A percentile compares a stretch with the other conserved stretches of the same genome.
phyloP scores from a whole-genome alignment of 73 alveolate genomes.

The Tetrahymena elliotti region DNA sequence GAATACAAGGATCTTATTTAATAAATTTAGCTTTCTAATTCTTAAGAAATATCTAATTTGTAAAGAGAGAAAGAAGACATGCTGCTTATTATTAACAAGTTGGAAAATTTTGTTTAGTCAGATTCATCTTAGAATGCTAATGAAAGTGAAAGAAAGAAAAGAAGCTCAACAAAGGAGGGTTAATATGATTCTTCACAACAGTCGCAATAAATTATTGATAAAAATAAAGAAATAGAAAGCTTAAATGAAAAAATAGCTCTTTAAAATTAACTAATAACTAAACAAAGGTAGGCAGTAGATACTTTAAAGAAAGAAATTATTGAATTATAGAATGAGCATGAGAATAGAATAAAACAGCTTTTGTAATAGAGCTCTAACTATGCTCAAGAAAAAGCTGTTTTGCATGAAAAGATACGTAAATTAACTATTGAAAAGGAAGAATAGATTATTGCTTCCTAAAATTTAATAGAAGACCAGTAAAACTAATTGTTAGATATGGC shows the following conservation, averaged over 20 bases:
- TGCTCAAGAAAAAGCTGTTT: neutral
- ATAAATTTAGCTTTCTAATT: neutral
- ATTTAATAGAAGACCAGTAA: neutral
- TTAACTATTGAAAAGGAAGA: neutral
- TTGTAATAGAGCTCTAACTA: neutral
- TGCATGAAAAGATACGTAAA: neutral
- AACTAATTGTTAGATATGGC: neutral
- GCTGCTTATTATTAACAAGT: neutral
- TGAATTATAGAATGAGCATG: neutral
- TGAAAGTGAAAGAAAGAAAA: neutral
- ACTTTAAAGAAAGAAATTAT: neutral
- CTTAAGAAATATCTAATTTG: neutral
- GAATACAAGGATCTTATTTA: neutral
- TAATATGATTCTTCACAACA: neutral
- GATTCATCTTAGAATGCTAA: neutral
- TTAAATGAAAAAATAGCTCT: neutral
- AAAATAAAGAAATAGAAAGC: neutral
- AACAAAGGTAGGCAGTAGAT: neutral
- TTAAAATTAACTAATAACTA: neutral
- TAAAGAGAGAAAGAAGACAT: neutral
- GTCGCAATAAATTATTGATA: neutral
- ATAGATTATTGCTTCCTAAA: neutral
- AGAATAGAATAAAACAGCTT: neutral
- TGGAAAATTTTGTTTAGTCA: neutral
- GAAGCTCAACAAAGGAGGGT: neutral